phyloP scores from a whole-genome alignment of 2,329 filamentous ascomycete species.

The Exophiala mesophila region DNA sequence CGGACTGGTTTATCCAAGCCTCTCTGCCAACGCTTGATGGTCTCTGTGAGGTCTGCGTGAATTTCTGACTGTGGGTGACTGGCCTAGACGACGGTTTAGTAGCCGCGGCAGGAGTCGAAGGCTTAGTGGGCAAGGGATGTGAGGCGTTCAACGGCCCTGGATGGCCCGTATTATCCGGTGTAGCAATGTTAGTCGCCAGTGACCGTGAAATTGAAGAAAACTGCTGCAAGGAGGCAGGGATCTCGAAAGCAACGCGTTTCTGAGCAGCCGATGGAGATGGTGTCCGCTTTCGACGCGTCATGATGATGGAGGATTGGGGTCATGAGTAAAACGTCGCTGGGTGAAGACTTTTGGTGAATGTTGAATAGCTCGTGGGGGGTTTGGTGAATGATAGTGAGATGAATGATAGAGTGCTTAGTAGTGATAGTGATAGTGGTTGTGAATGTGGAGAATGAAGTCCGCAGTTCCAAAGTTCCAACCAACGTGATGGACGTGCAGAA shows the following conservation, averaged over 20 bases:
- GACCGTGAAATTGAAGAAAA: conserved; percentile 20
- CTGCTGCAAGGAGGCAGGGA: conserved; percentile 22
- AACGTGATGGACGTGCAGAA: too few relatives aligned
- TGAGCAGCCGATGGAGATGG: conserved; percentile 12
- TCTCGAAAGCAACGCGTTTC: conserved; percentile 20
- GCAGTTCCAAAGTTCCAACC: too few relatives aligned
- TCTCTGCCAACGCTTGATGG: too few relatives aligned
- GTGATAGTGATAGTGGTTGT: background rate
- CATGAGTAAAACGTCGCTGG: background rate
- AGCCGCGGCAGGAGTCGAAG: background rate
- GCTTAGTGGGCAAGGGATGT: background rate
- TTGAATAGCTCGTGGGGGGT: background rate
- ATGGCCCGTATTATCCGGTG: background rate
- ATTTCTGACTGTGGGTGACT: background rate
- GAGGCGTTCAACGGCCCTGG: background rate
- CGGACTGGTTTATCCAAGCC: too few relatives aligned
- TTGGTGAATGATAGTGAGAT: background rate
- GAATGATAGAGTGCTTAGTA: background rate
- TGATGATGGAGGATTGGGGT: conserved; percentile 5
- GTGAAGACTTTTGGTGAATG: too few relatives aligned
- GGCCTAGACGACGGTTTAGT: background rate
- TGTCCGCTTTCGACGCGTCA: conserved; percentile 20
- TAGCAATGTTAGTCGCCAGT: conserved; percentile 10
- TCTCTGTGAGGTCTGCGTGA: background rate
- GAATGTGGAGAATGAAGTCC: too few relatives aligned